A percentile compares a stretch with the other conserved stretches of the same genome.
These are phyloP conservation scores for Lophium mytilinum DNA, from an alignment of 495 filamentous ascomycete species.

Conservation along the genomic window DNA sequence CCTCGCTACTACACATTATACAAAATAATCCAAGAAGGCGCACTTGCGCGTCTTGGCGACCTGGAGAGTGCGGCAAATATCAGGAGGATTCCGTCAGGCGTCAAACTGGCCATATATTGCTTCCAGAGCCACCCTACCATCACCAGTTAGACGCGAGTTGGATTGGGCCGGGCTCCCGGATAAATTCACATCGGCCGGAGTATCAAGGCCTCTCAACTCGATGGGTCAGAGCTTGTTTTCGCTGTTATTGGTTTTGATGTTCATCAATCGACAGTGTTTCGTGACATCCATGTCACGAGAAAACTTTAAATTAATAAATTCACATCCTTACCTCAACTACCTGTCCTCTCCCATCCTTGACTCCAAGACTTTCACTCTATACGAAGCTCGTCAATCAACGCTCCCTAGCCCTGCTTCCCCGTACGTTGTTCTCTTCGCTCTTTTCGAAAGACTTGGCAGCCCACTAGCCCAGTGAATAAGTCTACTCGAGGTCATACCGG, in stretches of 20 bases:
- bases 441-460: neutral
- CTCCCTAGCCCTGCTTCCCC: neutral
- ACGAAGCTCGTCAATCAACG: neutral
- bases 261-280: neutral
- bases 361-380: neutral
- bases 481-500: neutral
- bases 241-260: neutral
- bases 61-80: no score
- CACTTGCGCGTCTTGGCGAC: no score
- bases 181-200: neutral
- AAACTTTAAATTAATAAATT: constrained; percentile 23
- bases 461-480: neutral
- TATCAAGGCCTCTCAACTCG: no score
- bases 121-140: neutral
- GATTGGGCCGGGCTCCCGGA: neutral
- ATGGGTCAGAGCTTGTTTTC: neutral
- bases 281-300: constrained; percentile 13
- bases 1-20: no score
- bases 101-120: no score
- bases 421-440: neutral
- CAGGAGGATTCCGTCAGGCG: no score
- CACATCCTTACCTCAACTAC: neutral
- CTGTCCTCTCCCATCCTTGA: neutral
- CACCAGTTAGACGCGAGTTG: neutral
- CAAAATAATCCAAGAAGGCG: no score